Base-by-base conservation (phyloP, 2,329 filamentous ascomycete species). In the Chrysosphaeria jannelii region DNA sequence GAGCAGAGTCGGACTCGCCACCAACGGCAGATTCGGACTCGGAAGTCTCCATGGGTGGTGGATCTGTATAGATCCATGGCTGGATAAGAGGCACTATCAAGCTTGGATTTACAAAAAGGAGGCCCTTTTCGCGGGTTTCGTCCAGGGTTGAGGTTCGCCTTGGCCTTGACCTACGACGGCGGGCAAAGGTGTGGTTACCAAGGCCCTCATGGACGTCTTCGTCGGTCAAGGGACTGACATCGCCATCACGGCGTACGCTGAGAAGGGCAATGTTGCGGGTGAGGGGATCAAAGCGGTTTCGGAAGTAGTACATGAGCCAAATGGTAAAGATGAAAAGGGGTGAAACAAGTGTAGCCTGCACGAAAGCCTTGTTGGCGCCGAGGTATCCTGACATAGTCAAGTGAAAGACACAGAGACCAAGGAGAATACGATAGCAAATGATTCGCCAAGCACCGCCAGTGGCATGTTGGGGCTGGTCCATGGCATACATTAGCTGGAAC, bases 401-500 rank as follows among this genome's bases (percentile, higher is more conserved):
- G 42, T 97, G 78, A 37, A 91, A 91, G 20, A 93, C 61, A 3
- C 88, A 47, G 7, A 91, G 47, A 1, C 85, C 85, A 13, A 91
- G 50, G 26, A 93, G 61, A 28, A 91, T 58, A 17, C 85, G 72
- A 38, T 85, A 76, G 45, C 78, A 90, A 30, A 97, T 90, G 57
- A 97, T 89, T 23, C 72, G 69, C 85, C 85, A 97, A 4, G 79
- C 78, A 29, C 70, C 66, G 11, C 88, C 88, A 0, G 81, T 93
- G 10, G 78, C 76, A 39, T 90, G 78, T 37, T 88, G 76, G 10
- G 76, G 72, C 40, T 93, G 81, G 36, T 93, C 79, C 85, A 97
- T 97, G 15, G 85, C 78, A 42, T 97, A 97, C 4, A 97, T 54
- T 4, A 97, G 53, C 48, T 97, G 88, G 45, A 97, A 97, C 42